phyloP scores from a whole-genome alignment of 1,284 basidiomycete species.

The Fistulinella cinereoalba region DNA sequence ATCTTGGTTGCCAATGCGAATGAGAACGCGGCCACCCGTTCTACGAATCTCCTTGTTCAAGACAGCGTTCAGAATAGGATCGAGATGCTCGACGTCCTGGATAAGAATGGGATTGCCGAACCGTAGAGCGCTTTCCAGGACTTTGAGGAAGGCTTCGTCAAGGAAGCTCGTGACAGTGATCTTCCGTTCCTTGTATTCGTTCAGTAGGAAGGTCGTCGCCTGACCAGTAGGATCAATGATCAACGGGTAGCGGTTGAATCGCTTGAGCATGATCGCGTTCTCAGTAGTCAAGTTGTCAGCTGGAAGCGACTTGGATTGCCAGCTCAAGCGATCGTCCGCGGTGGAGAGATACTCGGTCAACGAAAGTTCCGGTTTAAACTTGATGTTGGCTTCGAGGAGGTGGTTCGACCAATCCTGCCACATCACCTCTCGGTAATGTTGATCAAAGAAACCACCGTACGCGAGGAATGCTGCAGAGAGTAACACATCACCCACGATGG shows the following conservation, averaged over 20 bases:
- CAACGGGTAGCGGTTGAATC: constrained; percentile 96
- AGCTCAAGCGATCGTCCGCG: constrained; percentile 92
- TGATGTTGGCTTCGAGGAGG: constrained; percentile 85
- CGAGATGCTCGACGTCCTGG: constrained; percentile 96
- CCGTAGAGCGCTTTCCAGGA: constrained; percentile 96
- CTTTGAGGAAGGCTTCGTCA: constrained; percentile 98
- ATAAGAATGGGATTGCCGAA: constrained; percentile 98
- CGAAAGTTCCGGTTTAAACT: constrained; percentile 90
- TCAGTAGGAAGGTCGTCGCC: constrained; percentile 90
- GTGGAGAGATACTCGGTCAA: constrained; percentile 96
- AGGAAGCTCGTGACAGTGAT: constrained; percentile 98
- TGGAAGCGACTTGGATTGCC: constrained; percentile 94
- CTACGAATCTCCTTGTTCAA: constrained; percentile 95
- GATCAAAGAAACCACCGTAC: constrained; percentile 98
- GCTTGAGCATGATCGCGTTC: constrained; percentile 98
- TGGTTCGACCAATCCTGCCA: constrained; percentile 95
- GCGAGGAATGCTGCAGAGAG: constrained; percentile 96
- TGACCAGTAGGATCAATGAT: constrained; percentile 99
- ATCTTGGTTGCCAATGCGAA: constrained; percentile 97
- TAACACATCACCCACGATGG: constrained; percentile 95
- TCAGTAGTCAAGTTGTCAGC: constrained; percentile 95
- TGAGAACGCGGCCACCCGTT: constrained; percentile 95
- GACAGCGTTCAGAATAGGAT: constrained; percentile 97
- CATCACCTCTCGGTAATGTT: constrained; percentile 96
- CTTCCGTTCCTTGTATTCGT: constrained; percentile 95